phyloP scores from a whole-genome alignment of 2,329 filamentous ascomycete species.

The Cladosporium oxysporum region DNA sequence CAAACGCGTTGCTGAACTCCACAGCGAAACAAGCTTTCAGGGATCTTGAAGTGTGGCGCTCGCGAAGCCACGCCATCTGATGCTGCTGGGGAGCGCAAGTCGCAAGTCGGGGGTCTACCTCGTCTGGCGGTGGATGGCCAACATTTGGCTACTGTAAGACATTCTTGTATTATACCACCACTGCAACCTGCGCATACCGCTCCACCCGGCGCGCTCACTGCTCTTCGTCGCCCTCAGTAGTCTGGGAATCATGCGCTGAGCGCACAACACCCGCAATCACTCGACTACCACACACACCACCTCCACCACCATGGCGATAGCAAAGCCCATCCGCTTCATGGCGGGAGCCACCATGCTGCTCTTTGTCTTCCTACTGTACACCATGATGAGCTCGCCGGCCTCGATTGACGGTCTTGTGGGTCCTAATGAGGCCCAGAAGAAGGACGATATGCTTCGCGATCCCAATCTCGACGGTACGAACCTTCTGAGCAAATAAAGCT shows the following conservation, averaged over 20 bases:
- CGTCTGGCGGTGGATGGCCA: neutral
- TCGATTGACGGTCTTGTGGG: conserved; percentile 21
- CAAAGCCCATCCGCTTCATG: conserved; percentile 79
- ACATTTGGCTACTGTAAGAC: neutral
- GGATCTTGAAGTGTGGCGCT: conserved; percentile 4
- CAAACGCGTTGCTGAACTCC: conserved; percentile 6
- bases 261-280: conserved; percentile 1
- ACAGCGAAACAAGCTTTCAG: conserved; percentile 17
- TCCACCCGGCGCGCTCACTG: neutral
- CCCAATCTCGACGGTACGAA: conserved; percentile 82
- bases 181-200: neutral
- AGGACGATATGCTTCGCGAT: conserved; percentile 70
- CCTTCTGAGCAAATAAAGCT: neutral
- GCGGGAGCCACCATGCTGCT: conserved; percentile 70
- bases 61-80: neutral
- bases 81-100: neutral
- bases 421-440: conserved; percentile 40
- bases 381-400: conserved; percentile 59
- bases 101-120: conserved; percentile 1
- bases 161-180: neutral
- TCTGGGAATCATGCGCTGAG: conserved; percentile 18
- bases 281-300: neutral
- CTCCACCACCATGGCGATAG: conserved; percentile 69
- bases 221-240: neutral
- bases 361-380: conserved; percentile 77